Evolutionary conservation across 2,329 filamentous ascomycete species (phyloP).

Genomic region (Microsporum canis): DNA sequence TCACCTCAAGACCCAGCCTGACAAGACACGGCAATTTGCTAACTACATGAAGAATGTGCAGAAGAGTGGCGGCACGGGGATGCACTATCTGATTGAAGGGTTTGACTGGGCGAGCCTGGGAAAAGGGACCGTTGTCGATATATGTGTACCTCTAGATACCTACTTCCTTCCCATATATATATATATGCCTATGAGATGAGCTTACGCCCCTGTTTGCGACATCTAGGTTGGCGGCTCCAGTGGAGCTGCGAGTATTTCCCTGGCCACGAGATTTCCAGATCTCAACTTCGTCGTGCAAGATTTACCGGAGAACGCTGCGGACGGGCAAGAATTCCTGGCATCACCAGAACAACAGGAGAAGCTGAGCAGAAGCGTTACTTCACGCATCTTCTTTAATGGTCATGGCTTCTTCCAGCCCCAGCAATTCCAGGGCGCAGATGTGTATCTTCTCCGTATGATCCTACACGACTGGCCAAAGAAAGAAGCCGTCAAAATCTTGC

Average conservation of each 20-base stretch:
- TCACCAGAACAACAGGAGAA: constrained; percentile 9
- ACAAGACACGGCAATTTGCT: constrained; percentile 41
- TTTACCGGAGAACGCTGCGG: constrained; percentile 18
- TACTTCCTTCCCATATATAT: too few species aligned
- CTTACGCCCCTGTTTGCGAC: background rate
- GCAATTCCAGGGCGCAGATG: constrained; percentile 18
- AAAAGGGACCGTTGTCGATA: background rate
- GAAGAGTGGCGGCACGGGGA: constrained; percentile 46
- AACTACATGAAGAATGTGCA: constrained; percentile 46
- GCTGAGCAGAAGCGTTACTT: constrained; percentile 25
- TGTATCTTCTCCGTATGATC: constrained; percentile 30
- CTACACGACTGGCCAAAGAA: constrained; percentile 34
- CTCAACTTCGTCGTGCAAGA: constrained; percentile 38
- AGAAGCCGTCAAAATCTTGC: constrained; percentile 28
- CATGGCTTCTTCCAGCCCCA: constrained; percentile 29
- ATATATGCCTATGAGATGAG: too few species aligned
- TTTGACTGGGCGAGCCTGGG: constrained; percentile 43
- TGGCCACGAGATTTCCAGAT: constrained; percentile 34
- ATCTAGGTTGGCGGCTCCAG: constrained; percentile 31
- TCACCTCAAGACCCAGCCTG: constrained; percentile 19
- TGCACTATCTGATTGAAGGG: constrained; percentile 42
- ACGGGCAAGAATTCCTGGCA: background rate
- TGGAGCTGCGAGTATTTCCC: constrained; percentile 33
- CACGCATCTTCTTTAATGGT: constrained; percentile 20
- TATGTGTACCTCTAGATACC: background rate